Percentiles rank a stretch among this genome's conserved stretches.
phyloP scores from a whole-genome alignment of 164 flowering plant genomes.

The Nymphaea colorata region DNA sequence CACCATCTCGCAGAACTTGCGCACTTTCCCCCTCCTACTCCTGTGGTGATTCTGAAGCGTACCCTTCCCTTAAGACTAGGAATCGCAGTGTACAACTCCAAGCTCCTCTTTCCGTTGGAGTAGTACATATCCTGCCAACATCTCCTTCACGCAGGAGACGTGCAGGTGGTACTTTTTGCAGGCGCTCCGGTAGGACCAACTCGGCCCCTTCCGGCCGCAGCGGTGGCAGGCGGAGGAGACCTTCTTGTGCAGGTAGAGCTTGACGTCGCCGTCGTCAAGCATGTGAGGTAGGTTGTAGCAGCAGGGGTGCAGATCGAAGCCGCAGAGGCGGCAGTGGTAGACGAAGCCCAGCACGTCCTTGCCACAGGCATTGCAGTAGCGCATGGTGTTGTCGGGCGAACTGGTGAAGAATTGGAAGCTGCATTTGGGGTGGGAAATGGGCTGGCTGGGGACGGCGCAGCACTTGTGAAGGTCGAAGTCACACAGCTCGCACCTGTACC shows the following conservation, averaged over 20 bases:
- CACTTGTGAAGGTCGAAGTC: constrained; percentile 71
- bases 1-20: constrained; percentile 76
- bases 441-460: constrained; percentile 54
- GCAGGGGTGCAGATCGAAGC: constrained; percentile 87
- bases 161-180: constrained; percentile 80
- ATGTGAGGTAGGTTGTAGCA: constrained; percentile 73
- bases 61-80: constrained; percentile 52
- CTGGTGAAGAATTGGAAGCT: constrained; percentile 49
- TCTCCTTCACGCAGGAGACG: constrained; percentile 81
- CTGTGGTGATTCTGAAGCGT: constrained; percentile 30
- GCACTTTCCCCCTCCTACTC: constrained; percentile 35
- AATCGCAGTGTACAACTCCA: constrained; percentile 28
- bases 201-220: constrained; percentile 73
- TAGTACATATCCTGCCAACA: constrained; percentile 55
- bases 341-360: constrained; percentile 65
- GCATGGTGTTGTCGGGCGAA: constrained; percentile 48
- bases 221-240: constrained; percentile 51
- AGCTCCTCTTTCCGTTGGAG: constrained; percentile 16
- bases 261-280: constrained; percentile 57
- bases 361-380: constrained; percentile 83
- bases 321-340: constrained; percentile 75
- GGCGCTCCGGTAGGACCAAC: constrained; percentile 70
- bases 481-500: constrained; percentile 61
- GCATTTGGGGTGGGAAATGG: constrained; percentile 56
- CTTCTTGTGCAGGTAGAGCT: constrained; percentile 48